phyloP scores from a whole-genome alignment of 331 rosid species.

The Ulmus americana region DNA sequence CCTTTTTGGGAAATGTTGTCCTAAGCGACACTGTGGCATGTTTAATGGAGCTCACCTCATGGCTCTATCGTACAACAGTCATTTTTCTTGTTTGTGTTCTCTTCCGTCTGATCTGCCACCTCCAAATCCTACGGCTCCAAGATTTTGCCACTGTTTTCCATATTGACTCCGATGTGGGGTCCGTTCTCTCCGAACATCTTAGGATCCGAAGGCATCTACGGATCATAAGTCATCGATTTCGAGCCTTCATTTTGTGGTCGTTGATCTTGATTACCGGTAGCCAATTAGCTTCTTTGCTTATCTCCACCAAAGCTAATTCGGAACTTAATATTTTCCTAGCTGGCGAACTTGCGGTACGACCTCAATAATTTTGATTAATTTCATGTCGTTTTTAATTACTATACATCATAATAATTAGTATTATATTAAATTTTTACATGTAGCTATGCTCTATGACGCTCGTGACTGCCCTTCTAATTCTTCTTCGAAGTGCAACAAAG shows the following conservation, averaged over 20 bases:
- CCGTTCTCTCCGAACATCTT: conserved; percentile 75
- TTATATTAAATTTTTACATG: conserved; percentile 8
- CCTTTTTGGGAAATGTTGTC: conserved; percentile 59
- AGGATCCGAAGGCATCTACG: conserved; percentile 69
- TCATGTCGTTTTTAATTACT: background rate
- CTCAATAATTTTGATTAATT: background rate
- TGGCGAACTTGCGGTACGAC: conserved; percentile 79
- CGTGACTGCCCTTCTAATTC: conserved; percentile 44
- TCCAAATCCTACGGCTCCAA: conserved; percentile 72
- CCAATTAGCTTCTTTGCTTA: conserved; percentile 61
- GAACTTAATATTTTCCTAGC: conserved; percentile 34
- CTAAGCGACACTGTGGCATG: conserved; percentile 62
- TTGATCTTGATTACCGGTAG: conserved; percentile 59
- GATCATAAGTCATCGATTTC: conserved; percentile 82
- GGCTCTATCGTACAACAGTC: conserved; percentile 69
- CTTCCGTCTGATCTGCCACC: conserved; percentile 76
- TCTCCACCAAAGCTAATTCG: conserved; percentile 36
- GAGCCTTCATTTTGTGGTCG: conserved; percentile 52
- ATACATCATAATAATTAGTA: background rate
- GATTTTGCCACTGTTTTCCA: conserved; percentile 72
- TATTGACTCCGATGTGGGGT: conserved; percentile 60
- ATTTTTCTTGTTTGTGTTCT: conserved; percentile 79
- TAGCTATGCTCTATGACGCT: conserved; percentile 77
- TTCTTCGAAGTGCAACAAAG: conserved; percentile 75
- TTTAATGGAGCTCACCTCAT: conserved; percentile 63